phyloP scores from a whole-genome alignment of 1,139 yeast species.

The Sugiyamaella pinicola region DNA sequence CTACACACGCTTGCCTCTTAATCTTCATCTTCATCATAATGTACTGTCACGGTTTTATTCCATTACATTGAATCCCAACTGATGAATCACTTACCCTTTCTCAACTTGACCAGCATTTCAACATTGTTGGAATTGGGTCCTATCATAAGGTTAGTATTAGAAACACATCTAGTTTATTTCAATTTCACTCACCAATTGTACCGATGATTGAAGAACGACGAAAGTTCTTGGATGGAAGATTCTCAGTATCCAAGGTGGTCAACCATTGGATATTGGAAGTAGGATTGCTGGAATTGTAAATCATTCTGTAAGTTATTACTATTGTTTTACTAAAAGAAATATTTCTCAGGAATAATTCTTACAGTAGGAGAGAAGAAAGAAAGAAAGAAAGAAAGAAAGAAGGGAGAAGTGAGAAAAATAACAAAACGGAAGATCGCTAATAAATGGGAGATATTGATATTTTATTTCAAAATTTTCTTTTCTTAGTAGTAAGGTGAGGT shows the following conservation, averaged over 20 bases:
- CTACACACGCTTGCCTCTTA: too few relatives aligned
- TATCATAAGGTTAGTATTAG: constrained; percentile 15
- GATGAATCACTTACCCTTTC: constrained; percentile 53
- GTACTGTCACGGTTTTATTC: too few relatives aligned
- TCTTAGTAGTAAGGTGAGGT: too few relatives aligned
- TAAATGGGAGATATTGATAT: constrained; percentile 5
- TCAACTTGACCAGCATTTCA: constrained; percentile 79
- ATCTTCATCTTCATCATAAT: not conserved
- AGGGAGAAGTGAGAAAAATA: constrained; percentile 14
- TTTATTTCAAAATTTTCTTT: not conserved
- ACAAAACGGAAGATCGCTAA: not conserved
- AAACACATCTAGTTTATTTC: not conserved
- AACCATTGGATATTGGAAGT: constrained; percentile 69
- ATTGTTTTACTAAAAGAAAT: not conserved
- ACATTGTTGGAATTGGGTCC: constrained; percentile 92
- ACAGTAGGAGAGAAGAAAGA: not conserved
- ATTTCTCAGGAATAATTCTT: not conserved
- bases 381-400: not conserved
- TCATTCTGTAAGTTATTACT: constrained; percentile 31
- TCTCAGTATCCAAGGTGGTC: constrained; percentile 72
- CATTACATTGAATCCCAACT: not conserved
- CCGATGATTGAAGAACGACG: constrained; percentile 98
- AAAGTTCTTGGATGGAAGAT: constrained; percentile 78
- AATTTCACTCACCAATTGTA: constrained; percentile 65
- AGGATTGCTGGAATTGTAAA: constrained; percentile 37